Conservation (phyloP, 768 basidiomycete species). For the Leccinum fibrillosum region DNA sequence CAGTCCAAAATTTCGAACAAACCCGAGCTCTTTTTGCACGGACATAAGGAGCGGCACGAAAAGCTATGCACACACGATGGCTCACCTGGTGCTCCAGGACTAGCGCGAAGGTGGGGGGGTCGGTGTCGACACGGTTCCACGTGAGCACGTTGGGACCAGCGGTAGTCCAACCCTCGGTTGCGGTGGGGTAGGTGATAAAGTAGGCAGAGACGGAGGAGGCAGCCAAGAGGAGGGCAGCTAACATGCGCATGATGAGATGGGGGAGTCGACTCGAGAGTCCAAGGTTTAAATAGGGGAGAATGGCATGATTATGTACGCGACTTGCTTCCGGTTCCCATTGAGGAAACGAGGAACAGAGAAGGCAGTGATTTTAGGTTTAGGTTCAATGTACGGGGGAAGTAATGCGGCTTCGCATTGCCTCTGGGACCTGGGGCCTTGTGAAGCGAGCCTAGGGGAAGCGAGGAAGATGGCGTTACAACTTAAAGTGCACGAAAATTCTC, state of each 20-base stretch:
- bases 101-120: conserved; percentile 64
- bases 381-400: too few relatives aligned
- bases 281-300: background rate
- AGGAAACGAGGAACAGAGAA: background rate
- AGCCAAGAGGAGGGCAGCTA: conserved; percentile 43
- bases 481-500: too few relatives aligned
- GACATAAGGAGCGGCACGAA: conserved; percentile 1
- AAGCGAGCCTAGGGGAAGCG: too few relatives aligned
- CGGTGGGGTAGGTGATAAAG: conserved; percentile 51
- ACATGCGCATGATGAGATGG: conserved; percentile 42
- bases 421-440: too few relatives aligned
- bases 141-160: conserved; percentile 48
- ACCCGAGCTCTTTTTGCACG: background rate
- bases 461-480: too few relatives aligned
- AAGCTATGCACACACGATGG: background rate
- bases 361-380: too few relatives aligned
- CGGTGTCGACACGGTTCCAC: conserved; percentile 68
- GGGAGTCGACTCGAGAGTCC: background rate
- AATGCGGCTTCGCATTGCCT: too few relatives aligned
- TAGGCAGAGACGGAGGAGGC: conserved; percentile 62
- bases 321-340: conserved; percentile 18
- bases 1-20: conserved; percentile 47
- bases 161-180: conserved; percentile 52
- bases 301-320: conserved; percentile 4
- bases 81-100: conserved; percentile 64